Evolutionary conservation across 225 moss, liverwort and hornwort species (phyloP).

Genomic region (Pleurozium schreberi): DNA sequence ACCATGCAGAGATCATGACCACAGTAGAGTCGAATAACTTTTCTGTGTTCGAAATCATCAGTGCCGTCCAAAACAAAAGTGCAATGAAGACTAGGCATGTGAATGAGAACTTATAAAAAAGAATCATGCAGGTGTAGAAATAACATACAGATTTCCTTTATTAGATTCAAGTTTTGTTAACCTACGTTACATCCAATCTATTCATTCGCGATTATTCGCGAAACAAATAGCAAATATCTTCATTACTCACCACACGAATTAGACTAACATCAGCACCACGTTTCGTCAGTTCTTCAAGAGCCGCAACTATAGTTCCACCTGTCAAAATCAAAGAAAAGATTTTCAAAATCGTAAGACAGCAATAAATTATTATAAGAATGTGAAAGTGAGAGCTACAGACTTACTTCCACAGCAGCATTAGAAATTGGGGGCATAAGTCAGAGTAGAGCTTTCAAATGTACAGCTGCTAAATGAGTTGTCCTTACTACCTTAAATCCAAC

Average conservation of each 20-base stretch:
- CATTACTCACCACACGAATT: conserved; percentile 66
- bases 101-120: not conserved
- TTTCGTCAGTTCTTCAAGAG: conserved; percentile 64
- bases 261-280: conserved; percentile 72
- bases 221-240: not conserved
- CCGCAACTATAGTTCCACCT: conserved; percentile 95
- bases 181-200: not conserved
- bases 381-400: not conserved
- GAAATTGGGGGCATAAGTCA: not conserved
- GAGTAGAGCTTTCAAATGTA: not conserved
- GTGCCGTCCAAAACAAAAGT: not conserved
- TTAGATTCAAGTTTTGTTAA: not conserved
- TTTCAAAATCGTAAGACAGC: not conserved
- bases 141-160: not conserved
- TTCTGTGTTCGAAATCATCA: not conserved
- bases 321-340: not conserved
- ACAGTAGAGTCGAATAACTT: not conserved
- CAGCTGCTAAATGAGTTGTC: not conserved
- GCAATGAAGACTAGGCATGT: not conserved
- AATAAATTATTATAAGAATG: not conserved
- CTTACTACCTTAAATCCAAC: not conserved
- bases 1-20: not conserved
- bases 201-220: not conserved
- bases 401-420: not conserved
- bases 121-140: not conserved